Base-by-base conservation (phyloP, 2,329 filamentous ascomycete genomes). In the Talaromyces sp. region DNA sequence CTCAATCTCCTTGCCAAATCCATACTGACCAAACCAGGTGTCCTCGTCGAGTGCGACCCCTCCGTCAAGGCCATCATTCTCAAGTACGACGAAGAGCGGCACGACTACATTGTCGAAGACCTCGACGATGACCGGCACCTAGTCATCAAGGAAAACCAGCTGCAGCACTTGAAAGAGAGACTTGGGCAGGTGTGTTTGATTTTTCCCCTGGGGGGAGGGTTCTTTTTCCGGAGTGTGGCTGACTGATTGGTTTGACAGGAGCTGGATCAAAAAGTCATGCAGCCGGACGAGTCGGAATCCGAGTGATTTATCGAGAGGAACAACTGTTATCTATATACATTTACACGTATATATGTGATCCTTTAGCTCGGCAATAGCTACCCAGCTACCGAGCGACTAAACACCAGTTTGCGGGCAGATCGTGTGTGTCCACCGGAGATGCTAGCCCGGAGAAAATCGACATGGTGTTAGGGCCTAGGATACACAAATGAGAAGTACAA, bases 21-120 rank as follows among this genome's bases (percentile, higher is more conserved):
- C n/a, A 9, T 17, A 10, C 31, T 21, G 52, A 49, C 4, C 4
- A 11, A 17, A 8, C 46, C 64, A 80, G 78, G 78, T 58, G 73
- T 80, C 46, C 70, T 80, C 13, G 74, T 80, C 61, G 77, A 80
- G 68, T 80, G 78, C 68, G 78, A 80, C 63, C 78, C 78, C 3
- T 80, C 78, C 46, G 78, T 80, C 65, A 80, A 80, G 67, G 76
- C 78, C 49, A 78, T 80, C 65, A 79, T 80, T 58, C 69, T 79
- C 29, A 80, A 79, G 55, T 79, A 79, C 65, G 78, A 80, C 62
- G 74, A 78, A 63, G 75, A 78, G 58, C 67, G 71, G 54, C 77
- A 79, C 60, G 77, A 80, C 65, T 80, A 78, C 61, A 78, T 80
- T 38, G 76, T 80, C 55, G 78, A 80, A 60, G 78, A 80, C 55